These are phyloP conservation scores for Cladophialophora exuberans DNA, from an alignment of 2,329 filamentous ascomycete species.

Conservation along the genomic window DNA sequence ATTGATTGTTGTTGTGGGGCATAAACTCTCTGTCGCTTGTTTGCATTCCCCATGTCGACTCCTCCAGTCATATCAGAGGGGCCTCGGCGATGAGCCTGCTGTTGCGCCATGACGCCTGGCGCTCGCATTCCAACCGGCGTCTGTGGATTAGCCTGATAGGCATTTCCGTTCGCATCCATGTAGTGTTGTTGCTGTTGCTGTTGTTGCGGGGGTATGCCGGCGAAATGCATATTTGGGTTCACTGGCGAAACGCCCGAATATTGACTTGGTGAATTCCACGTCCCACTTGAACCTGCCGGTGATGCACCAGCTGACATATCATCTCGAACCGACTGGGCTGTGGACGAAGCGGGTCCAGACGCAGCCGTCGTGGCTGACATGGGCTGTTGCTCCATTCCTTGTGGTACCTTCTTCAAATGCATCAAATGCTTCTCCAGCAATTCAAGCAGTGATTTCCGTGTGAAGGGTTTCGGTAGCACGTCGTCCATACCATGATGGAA, in stretches of 20 bases:
- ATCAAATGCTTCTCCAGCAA: constrained; percentile 87
- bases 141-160: constrained; percentile 21
- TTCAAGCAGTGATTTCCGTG: constrained; percentile 78
- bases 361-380: constrained; percentile 39
- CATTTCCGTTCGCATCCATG: constrained; percentile 25
- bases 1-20: constrained; percentile 26
- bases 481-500: constrained; percentile 99
- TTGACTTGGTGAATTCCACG: constrained; percentile 66
- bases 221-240: constrained; percentile 45
- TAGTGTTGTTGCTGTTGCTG: constrained; percentile 27
- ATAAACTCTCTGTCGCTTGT: constrained; percentile 28
- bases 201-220: constrained; percentile 10
- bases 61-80: constrained; percentile 28
- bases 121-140: constrained; percentile 25
- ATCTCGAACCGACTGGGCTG: constrained; percentile 62
- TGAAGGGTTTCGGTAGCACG: constrained; percentile 95
- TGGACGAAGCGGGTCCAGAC: constrained; percentile 54
- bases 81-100: constrained; percentile 23
- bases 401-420: constrained; percentile 73
- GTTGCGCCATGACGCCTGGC: constrained; percentile 17
- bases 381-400: constrained; percentile 57
- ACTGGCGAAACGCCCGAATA: constrained; percentile 62
- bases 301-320: constrained; percentile 67
- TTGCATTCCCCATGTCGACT: constrained; percentile 24
- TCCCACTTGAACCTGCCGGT: constrained; percentile 60